These are phyloP conservation scores for Yamadazyma sp. DNA, from an alignment of 805 yeast species.

Conservation along the genomic window DNA sequence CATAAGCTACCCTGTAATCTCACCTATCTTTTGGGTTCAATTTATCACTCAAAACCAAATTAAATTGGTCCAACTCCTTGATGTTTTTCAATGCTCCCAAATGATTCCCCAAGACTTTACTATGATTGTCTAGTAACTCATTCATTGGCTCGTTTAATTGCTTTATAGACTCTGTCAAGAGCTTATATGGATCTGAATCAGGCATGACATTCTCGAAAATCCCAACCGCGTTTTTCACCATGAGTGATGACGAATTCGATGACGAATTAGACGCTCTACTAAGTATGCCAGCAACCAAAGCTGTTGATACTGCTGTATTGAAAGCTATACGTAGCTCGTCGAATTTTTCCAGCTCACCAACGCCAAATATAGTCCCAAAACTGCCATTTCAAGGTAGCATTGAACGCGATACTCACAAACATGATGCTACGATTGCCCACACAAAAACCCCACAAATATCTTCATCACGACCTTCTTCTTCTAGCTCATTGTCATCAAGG, in stretches of 20 bases:
- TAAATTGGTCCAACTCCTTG: constrained; percentile 18
- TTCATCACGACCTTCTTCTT: too few relatives aligned
- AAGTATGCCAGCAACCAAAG: background rate
- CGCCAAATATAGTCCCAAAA: too few relatives aligned
- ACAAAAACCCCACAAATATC: too few relatives aligned
- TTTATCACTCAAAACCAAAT: constrained; percentile 8
- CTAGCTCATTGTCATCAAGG: background rate
- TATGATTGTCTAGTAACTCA: constrained; percentile 27
- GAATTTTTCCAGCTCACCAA: too few relatives aligned
- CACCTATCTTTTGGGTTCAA: too few relatives aligned
- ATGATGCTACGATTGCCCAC: too few relatives aligned
- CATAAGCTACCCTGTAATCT: too few relatives aligned
- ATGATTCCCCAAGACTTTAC: constrained; percentile 29
- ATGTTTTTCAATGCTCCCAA: constrained; percentile 26
- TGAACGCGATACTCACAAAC: too few relatives aligned
- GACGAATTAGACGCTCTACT: constrained; percentile 10
- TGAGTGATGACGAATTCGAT: constrained; percentile 12
- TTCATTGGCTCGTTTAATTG: constrained; percentile 26
- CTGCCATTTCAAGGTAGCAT: too few relatives aligned
- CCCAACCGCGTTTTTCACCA: constrained; percentile 3
- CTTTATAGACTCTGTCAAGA: constrained; percentile 23
- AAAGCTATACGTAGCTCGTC: background rate
- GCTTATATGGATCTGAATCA: constrained; percentile 25
- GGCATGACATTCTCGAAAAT: background rate
- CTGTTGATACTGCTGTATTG: background rate